These are phyloP conservation scores for Ogataea henricii DNA, from an alignment of 805 yeast species.

Conservation along the genomic window DNA sequence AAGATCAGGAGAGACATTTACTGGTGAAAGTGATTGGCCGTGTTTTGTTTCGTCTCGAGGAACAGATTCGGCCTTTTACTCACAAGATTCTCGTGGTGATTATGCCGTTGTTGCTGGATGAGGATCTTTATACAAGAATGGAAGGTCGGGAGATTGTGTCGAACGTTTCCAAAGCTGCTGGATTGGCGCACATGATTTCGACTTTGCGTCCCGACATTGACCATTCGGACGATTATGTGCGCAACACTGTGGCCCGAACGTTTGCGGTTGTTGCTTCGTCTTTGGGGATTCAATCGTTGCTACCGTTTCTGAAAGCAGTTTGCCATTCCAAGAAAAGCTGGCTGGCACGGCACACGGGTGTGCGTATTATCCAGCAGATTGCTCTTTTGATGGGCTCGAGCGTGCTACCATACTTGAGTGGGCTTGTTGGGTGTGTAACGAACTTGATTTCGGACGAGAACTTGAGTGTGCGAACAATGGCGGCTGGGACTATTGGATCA, in stretches of 20 bases:
- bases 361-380: conserved; percentile 72
- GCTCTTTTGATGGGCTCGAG: conserved; percentile 70
- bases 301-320: conserved; percentile 84
- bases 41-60: conserved; percentile 65
- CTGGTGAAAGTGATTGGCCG: conserved; percentile 76
- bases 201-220: conserved; percentile 81
- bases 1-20: conserved; percentile 81
- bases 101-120: conserved; percentile 79
- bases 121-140: conserved; percentile 68
- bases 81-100: conserved; percentile 71
- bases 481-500: conserved; percentile 72
- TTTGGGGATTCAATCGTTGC: conserved; percentile 64
- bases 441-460: conserved; percentile 68
- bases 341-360: conserved; percentile 85
- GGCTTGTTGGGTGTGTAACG: conserved; percentile 60
- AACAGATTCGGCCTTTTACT: conserved; percentile 67
- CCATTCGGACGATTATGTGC: conserved; percentile 74
- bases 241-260: conserved; percentile 75
- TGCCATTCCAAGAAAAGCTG: conserved; percentile 74
- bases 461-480: conserved; percentile 60
- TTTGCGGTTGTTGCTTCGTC: conserved; percentile 84
- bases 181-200: conserved; percentile 77
- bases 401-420: conserved; percentile 70
- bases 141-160: conserved; percentile 82
- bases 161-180: conserved; percentile 76